Conservation (phyloP, 2,329 filamentous ascomycete species). For the Diaporthe amygdali region DNA sequence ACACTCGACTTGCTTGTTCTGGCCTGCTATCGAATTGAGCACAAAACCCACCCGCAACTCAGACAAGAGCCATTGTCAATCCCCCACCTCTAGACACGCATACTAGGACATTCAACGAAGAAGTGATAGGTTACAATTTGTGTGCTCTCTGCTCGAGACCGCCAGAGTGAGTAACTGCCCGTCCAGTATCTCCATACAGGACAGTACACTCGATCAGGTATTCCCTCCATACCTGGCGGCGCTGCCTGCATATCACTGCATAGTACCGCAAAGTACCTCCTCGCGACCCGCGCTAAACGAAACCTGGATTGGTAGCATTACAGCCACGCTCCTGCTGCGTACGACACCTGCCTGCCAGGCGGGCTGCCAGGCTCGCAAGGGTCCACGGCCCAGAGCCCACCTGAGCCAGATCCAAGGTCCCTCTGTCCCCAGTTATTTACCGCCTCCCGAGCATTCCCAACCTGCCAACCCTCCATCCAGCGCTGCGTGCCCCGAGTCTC, state of each 20-base stretch:
- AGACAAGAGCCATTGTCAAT: not conserved
- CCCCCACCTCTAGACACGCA: not conserved
- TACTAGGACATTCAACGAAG: no score
- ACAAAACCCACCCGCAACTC: not conserved
- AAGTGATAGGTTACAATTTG: no score
- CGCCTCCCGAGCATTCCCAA: conserved; percentile 10
- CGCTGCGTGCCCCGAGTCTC: not conserved
- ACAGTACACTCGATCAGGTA: not conserved
- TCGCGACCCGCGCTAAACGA: not conserved
- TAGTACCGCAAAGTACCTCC: not conserved
- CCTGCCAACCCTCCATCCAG: conserved; percentile 4
- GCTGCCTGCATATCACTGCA: not conserved
- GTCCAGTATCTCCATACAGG: not conserved
- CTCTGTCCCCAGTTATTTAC: conserved; percentile 12
- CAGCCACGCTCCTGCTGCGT: conserved; percentile 9
- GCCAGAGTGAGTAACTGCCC: no score
- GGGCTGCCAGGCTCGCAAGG: not conserved
- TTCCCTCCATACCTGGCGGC: not conserved
- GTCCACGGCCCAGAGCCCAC: conserved; percentile 1
- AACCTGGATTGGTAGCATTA: not conserved
- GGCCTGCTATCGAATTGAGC: not conserved
- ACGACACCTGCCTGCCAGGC: not conserved
- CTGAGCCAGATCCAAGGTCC: conserved; percentile 11
- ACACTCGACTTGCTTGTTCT: not conserved
- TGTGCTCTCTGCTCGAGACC: no score